Percentiles rank a stretch among this genome's conserved stretches.
Evolutionary conservation across 2,329 filamentous ascomycete genomes (phyloP).

Genomic region (Nigrospora osmanthi): DNA sequence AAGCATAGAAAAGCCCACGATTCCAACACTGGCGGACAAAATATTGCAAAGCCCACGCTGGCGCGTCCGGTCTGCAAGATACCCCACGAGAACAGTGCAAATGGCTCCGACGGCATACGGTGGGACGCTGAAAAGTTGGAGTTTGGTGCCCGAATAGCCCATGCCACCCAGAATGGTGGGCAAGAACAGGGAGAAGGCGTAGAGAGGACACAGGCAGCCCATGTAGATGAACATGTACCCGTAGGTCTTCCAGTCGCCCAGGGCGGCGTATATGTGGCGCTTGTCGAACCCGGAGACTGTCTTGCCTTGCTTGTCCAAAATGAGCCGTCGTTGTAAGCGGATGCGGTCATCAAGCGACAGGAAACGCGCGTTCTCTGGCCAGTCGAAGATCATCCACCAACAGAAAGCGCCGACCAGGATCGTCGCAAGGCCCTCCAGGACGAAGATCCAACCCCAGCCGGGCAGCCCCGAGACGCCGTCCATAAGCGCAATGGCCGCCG

Average conservation of each 20-base stretch:
- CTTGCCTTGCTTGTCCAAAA: conserved; percentile 62
- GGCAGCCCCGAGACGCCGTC: conserved; percentile 48
- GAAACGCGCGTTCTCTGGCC: conserved; percentile 33
- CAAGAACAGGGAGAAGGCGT: conserved; percentile 70
- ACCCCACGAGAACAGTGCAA: conserved; percentile 55
- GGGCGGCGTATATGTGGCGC: conserved; percentile 61
- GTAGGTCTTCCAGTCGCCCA: conserved; percentile 81
- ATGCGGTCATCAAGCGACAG: conserved; percentile 50
- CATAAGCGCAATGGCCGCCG: conserved; percentile 64
- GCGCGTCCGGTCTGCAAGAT: conserved; percentile 64
- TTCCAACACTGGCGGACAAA: conserved; percentile 56
- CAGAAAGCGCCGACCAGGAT: conserved; percentile 55
- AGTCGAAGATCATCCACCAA: conserved; percentile 41
- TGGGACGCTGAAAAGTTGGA: conserved; percentile 67
- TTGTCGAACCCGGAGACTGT: conserved; percentile 68
- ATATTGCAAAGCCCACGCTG: conserved; percentile 78
- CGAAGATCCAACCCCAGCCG: conserved; percentile 60
- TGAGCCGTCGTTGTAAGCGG: conserved; percentile 64
- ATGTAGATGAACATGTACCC: conserved; percentile 68
- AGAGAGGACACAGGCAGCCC: conserved; percentile 63
- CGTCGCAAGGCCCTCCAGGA: conserved; percentile 63
- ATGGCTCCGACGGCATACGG: conserved; percentile 70
- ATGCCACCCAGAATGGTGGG: conserved; percentile 65
- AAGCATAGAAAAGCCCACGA: conserved; percentile 77
- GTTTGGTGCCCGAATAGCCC: conserved; percentile 40